Evolutionary conservation across 352 stramenopile genomes (phyloP).

Genomic region (Phytophthora pinifolia): DNA sequence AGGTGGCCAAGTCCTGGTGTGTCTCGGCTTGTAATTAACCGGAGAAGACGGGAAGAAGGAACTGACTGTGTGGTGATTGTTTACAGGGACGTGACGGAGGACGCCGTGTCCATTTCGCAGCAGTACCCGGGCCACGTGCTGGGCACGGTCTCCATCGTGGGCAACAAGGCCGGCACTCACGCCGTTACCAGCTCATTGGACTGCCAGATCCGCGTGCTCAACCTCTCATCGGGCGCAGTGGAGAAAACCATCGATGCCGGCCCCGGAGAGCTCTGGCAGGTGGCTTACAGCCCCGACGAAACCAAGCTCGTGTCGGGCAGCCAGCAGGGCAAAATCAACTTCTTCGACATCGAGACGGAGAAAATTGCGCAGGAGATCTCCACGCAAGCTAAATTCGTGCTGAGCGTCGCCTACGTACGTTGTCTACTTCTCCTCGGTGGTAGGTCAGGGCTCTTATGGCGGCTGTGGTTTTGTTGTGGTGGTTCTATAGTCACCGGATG

Average conservation of each 20-base stretch:
- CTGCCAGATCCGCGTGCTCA: constrained; percentile 80
- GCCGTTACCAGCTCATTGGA: constrained; percentile 84
- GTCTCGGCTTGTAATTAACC: background rate
- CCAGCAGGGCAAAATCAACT: constrained; percentile 87
- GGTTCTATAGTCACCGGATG: constrained; percentile 63
- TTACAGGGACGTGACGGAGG: constrained; percentile 64
- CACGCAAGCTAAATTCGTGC: constrained; percentile 73
- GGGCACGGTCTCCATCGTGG: constrained; percentile 83
- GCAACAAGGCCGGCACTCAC: constrained; percentile 75
- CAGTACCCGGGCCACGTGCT: constrained; percentile 85
- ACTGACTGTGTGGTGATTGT: background rate
- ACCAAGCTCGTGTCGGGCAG: constrained; percentile 78
- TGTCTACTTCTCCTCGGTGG: background rate
- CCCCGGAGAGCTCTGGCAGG: constrained; percentile 87
- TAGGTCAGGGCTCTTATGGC: background rate
- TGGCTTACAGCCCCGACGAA: constrained; percentile 84
- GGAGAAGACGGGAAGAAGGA: background rate
- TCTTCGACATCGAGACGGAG: constrained; percentile 80
- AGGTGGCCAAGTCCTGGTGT: constrained; percentile 85
- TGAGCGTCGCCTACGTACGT: constrained; percentile 77
- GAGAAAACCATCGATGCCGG: constrained; percentile 86
- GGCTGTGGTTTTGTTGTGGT: constrained; percentile 3
- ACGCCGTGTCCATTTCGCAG: constrained; percentile 74
- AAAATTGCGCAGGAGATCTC: constrained; percentile 77
- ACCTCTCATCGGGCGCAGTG: constrained; percentile 66